Conservation (phyloP, 306 rosid genomes). For the Purshia tridentata region DNA sequence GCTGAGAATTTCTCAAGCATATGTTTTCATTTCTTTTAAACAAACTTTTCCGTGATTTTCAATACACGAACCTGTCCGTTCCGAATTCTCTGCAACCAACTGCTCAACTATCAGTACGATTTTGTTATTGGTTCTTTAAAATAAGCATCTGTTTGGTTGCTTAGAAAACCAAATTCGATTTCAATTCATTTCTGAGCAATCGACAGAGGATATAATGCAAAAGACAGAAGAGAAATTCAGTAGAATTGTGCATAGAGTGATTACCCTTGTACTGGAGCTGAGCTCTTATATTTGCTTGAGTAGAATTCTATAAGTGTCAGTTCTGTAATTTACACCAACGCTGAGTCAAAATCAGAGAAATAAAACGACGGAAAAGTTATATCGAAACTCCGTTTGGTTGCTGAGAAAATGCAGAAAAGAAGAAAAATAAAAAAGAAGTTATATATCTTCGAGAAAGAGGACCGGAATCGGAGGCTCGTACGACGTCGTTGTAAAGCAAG, state of each 20-base stretch:
- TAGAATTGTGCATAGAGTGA: background rate
- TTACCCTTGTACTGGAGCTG: constrained; percentile 89
- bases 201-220: background rate
- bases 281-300: constrained; percentile 64
- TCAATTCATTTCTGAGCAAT: background rate
- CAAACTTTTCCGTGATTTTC: constrained; percentile 21
- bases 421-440: background rate
- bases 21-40: constrained; percentile 11
- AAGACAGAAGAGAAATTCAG: background rate
- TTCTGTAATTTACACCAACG: constrained; percentile 37
- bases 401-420: background rate
- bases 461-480: constrained; percentile 68
- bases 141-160: background rate
- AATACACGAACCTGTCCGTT: constrained; percentile 65
- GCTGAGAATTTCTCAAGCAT: constrained; percentile 25
- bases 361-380: background rate
- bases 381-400: background rate
- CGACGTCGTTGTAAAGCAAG: constrained; percentile 70
- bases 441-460: constrained; percentile 7
- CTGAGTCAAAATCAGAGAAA: background rate
- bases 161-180: background rate
- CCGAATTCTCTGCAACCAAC: constrained; percentile 92
- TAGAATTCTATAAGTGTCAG: constrained; percentile 65
- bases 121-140: background rate
- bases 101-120: constrained; percentile 40